Conservation (phyloP, 441 rosid genomes). For the Hura crepitans region DNA sequence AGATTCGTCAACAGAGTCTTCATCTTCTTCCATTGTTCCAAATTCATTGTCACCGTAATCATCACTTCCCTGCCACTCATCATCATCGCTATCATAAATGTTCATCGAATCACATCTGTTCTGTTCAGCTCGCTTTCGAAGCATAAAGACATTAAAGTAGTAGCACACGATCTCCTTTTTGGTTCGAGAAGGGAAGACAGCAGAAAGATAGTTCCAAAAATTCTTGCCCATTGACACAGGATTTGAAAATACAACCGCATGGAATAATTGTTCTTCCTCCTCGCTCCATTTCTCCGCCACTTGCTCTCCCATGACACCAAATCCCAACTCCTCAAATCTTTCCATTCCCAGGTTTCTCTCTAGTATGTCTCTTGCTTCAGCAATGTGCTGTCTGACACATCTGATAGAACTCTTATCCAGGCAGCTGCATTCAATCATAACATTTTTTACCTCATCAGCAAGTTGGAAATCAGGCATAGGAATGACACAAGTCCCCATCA, state of each 20-base stretch:
- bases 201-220: constrained; percentile 43
- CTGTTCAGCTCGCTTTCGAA: constrained; percentile 41
- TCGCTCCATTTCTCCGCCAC: constrained; percentile 42
- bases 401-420: constrained; percentile 38
- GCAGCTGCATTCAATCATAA: constrained; percentile 34
- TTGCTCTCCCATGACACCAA: constrained; percentile 46
- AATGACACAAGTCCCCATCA: constrained; percentile 37
- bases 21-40: constrained; percentile 34
- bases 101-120: constrained; percentile 38
- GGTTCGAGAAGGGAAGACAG: constrained; percentile 36
- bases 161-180: constrained; percentile 41
- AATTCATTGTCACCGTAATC: constrained; percentile 23
- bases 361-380: constrained; percentile 36
- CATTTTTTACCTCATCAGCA: constrained; percentile 19
- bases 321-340: constrained; percentile 37
- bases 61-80: constrained; percentile 49
- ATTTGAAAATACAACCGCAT: constrained; percentile 37
- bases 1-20: constrained; percentile 44
- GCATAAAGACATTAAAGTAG: constrained; percentile 49
- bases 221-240: constrained; percentile 36
- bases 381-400: constrained; percentile 44
- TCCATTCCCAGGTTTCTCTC: constrained; percentile 35
- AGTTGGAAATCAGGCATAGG: constrained; percentile 34
- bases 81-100: constrained; percentile 59
- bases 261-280: constrained; percentile 37